Percentiles rank a stretch among this genome's conserved stretches.
phyloP scores from a whole-genome alignment of 139 green algal species.

The Chlorella sp. region DNA sequence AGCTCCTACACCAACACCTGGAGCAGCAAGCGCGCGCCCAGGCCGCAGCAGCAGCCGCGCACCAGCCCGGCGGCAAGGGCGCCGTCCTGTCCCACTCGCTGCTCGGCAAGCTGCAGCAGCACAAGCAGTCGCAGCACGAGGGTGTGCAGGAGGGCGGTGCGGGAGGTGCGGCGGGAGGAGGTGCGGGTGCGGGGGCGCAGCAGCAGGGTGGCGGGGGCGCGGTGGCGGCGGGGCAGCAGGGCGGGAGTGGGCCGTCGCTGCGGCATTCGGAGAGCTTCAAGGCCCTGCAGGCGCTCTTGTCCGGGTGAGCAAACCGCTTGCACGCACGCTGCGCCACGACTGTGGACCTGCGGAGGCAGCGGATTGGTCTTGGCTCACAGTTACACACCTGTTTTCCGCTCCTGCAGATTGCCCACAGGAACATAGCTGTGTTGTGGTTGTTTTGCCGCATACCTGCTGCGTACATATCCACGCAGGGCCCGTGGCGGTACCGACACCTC shows the following conservation, averaged over 20 bases:
- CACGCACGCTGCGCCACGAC: too few species aligned
- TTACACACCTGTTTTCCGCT: not conserved
- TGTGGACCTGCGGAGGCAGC: not conserved
- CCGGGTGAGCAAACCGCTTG: too few species aligned
- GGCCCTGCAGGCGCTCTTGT: too few species aligned
- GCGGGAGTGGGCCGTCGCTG: too few species aligned
- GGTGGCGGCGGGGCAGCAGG: too few species aligned
- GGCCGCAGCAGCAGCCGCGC: not conserved
- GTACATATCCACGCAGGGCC: too few species aligned
- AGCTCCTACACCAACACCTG: constrained; percentile 56
- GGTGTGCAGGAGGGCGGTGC: not conserved
- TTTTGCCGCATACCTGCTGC: too few species aligned
- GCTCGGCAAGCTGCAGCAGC: not conserved
- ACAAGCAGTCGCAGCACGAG: not conserved
- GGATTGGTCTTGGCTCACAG: not conserved
- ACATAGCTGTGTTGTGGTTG: not conserved
- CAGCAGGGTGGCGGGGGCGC: too few species aligned
- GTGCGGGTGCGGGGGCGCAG: too few species aligned
- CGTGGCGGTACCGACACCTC: not conserved
- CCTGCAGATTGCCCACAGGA: not conserved
- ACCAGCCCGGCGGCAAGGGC: not conserved
- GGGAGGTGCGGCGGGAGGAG: not conserved
- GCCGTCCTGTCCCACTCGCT: not conserved
- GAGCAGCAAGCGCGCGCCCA: not conserved
- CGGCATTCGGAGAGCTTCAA: too few species aligned